phyloP scores from a whole-genome alignment of 352 stramenopile genomes.

The Globisporangium cystogenes region DNA sequence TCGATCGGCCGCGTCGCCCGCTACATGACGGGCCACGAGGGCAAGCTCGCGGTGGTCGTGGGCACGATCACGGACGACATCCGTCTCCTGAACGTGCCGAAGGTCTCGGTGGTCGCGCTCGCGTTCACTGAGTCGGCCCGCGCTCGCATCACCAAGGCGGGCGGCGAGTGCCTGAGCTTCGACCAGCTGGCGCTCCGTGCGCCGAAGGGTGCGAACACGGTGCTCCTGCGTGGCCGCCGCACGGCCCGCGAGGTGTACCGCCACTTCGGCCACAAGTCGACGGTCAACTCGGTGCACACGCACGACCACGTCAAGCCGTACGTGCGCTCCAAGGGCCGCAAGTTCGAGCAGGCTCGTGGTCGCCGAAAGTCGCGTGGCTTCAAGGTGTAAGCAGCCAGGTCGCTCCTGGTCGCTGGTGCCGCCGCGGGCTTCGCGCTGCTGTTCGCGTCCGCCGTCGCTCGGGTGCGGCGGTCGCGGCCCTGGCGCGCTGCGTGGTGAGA shows the following conservation, averaged over 20 bases:
- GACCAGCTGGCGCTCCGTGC: constrained; percentile 98
- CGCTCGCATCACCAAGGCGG: constrained; percentile 96
- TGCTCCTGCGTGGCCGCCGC: constrained; percentile 97
- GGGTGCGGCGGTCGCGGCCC: neutral
- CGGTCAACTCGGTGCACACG: constrained; percentile 97
- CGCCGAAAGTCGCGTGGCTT: constrained; percentile 98
- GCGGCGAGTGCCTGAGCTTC: constrained; percentile 99
- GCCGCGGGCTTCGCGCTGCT: neutral
- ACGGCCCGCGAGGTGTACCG: constrained; percentile 96
- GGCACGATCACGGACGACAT: constrained; percentile 99
- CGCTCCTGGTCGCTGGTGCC: constrained; percentile 4
- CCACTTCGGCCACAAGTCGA: constrained; percentile 98
- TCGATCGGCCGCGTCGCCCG: constrained; percentile 93
- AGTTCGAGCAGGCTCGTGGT: constrained; percentile 99
- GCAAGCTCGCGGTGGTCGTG: constrained; percentile 98
- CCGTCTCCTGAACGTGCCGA: constrained; percentile 95
- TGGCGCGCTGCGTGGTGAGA: constrained; percentile 5
- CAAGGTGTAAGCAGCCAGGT: constrained; percentile 94
- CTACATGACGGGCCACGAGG: constrained; percentile 99
- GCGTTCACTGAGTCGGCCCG: constrained; percentile 97
- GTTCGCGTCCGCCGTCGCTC: constrained; percentile 1
- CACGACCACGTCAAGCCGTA: constrained; percentile 99
- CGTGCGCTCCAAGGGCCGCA: constrained; percentile 98
- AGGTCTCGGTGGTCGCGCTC: constrained; percentile 95
- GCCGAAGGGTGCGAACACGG: constrained; percentile 97